Evolutionary conservation across 331 rosid species (phyloP).

Genomic region (Rhamnella rubrinervis): DNA sequence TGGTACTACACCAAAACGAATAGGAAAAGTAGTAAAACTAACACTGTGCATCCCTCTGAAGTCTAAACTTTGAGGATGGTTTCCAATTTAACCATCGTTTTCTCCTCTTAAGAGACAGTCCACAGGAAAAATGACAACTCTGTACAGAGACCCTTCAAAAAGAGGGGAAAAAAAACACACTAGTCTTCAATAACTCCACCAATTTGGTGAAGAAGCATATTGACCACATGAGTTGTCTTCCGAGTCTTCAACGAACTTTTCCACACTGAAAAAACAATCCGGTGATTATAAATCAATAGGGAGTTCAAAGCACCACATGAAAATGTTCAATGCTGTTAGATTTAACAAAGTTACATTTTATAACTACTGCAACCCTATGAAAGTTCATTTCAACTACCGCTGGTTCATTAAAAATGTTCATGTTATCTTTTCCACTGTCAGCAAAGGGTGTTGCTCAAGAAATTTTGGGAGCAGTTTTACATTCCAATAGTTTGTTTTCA

Average conservation of each 20-base stretch:
- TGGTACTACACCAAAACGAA: background rate
- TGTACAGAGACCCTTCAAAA: background rate
- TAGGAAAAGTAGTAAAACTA: background rate
- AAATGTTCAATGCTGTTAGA: no score
- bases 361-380: no score
- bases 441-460: no score
- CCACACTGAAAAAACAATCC: background rate
- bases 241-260: background rate
- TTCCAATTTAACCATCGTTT: constrained; percentile 10
- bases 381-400: no score
- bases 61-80: background rate
- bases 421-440: no score
- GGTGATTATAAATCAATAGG: background rate
- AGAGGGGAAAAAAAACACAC: background rate
- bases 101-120: constrained; percentile 2
- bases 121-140: constrained; percentile 1
- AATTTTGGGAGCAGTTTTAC: no score
- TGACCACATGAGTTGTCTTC: no score
- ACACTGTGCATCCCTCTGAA: background rate
- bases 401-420: no score
- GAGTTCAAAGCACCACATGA: no score
- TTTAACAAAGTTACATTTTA: no score
- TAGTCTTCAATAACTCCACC: background rate
- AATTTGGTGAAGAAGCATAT: background rate
- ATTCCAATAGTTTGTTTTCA: background rate